Evolutionary conservation across 441 rosid genomes (phyloP), one percentile per base, ranked within the genome.

Genomic region (Corymbia calophylla): DNA sequence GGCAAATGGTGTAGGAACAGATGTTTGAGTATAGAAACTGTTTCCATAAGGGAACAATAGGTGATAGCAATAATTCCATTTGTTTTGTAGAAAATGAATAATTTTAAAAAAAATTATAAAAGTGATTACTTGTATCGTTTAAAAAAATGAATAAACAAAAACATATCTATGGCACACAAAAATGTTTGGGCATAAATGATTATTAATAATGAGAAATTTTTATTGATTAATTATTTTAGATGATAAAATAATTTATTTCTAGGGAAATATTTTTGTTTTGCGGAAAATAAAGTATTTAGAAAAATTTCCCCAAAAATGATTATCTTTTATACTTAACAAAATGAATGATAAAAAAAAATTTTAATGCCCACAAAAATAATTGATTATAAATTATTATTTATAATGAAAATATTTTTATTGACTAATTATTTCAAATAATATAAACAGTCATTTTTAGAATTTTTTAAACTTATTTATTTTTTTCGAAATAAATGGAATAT

Each of bases 41-140:
- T 27, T 60, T 60, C 1, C 6, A 1, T 12, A 1, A 3, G n/a
- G n/a, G 11, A 60, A 15, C 5, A 60, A 27, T 1, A 0, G 7
- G 29, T 60, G 27, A 1, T 60, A 0, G 0, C 0, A 2, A 0
- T 27, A 2, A 5, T 31, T 60, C 1, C 1, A 0, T 27, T 60
- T 27, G 0, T 60, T 60, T 60, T 0, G 3, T 21, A 2, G 10
- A 55, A 55, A 55, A 19, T 55, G 8, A 55, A 55, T 55, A 19
- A 55, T 55, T 21, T 9, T 35, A 35, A 5, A 21, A 8, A 55
- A 21, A 19, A 8, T 55, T 55, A 6, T 60, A 12, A 12, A 60
- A 11, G 27, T 27, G 16, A 60, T 60, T 0, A 0, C 1, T 27
- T 27, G 1, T 12, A 58, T 5, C 1, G 3, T 12, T 27, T 60